Evolutionary conservation across 2,329 filamentous ascomycete species (phyloP), one percentile per base, ranked within the genome.

Genomic region (Ceratocystis alfenasii): DNA sequence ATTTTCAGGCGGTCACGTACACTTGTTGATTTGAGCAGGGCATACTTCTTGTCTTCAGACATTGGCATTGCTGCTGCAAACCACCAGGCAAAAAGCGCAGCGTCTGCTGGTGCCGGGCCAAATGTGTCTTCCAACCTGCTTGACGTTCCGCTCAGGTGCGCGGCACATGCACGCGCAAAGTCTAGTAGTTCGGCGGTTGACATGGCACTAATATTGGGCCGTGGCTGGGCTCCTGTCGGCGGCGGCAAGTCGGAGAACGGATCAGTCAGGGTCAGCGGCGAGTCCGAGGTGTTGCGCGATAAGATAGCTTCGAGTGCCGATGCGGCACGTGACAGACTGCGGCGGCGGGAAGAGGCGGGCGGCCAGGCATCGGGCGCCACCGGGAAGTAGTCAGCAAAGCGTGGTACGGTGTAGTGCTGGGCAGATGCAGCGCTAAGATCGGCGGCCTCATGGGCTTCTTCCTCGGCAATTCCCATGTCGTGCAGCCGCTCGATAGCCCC

Each of bases 31-130:
- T 80, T 79, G 15, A 96, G 76, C 22, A 96, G 76, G 12, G 82
- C 79, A 70, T 95, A 95, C 73, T 93, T 95, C 71, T 94, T 87
- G 33, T 84, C 78, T 30, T 94, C 88, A 15, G 83, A 81, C 46
- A 94, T 85, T 0, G 90, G 90, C 12, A 95, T 75, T 22, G 94
- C 85, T 71, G 85, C 89, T 8, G 88, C 91, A 70, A 96, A 87
- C 92, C 92, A 96, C 81, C 91, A 96, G 0, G 91, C 89, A 70
- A 96, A 94, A 1, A 84, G 74, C 2, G 86, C 86, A 0, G 90
- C 86, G 71, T 95, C 89, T 17, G 83, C 78, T 0, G 90, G 91
- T 22, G 87, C 87, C 67, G 88, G 83, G 12, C 91, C 91, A 69
- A 92, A 77, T 44, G 92, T 86, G 7, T 50, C 85, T 81, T 65